Base-by-base conservation (phyloP, 345 rosid genomes). In the Cardamine resedifolia region DNA sequence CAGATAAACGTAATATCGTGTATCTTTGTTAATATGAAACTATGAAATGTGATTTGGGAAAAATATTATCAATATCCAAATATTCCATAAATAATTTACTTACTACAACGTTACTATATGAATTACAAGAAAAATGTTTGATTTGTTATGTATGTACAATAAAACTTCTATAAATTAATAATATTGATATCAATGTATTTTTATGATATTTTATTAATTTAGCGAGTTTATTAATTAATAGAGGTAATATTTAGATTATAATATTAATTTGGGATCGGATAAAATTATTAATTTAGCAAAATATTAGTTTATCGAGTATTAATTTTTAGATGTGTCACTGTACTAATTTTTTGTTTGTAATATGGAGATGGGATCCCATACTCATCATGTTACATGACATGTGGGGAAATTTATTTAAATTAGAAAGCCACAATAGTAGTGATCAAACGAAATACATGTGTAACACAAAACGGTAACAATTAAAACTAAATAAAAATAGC, bases 311-410 rank as follows among this genome's bases (percentile, higher is more conserved):
- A n/a, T n/a, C n/a, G n/a, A n/a, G n/a, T n/a, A n/a, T n/a, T n/a
- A n/a, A n/a, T n/a, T n/a, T n/a, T n/a, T n/a, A n/a, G n/a, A n/a
- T n/a, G n/a, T n/a, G n/a, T n/a, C n/a, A n/a, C n/a, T n/a, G n/a
- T 50, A 2, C 24, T 23, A 2, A 58, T 49, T 49, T 68, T 59
- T 20, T 16, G 27, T 52, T 59, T 43, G 58, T 60, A 53, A 10
- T 50, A 44, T 31, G 71, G 71, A 64, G 81, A 83, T 80, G 83
- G 81, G 72, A 78, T 73, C 73, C 79, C 81, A 74, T 70, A 74
- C 75, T 74, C 82, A 83, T 78, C 90, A 86, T 85, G 89, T 88
- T 86, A 79, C 64, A 68, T 82, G 72, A 68, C 89, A 82, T 78
- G 89, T 85, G 87, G 56, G 10, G 7, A 74, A 65, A 2, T 64